Evolutionary conservation across 352 stramenopile genomes (phyloP), one percentile per base, ranked within the genome.

Genomic region (Pseudoperonospora humuli): DNA sequence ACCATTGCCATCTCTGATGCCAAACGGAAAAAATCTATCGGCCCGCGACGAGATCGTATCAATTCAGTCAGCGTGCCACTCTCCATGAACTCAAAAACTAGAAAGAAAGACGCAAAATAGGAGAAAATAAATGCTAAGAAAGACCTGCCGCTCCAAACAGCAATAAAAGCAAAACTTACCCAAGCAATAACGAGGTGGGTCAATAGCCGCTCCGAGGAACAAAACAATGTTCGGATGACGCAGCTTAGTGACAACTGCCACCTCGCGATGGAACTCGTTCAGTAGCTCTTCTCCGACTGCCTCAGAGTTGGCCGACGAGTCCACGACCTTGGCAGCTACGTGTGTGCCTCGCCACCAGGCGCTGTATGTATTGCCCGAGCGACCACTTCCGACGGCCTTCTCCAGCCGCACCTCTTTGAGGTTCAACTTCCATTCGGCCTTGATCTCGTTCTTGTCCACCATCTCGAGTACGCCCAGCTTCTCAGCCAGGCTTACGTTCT

Each of bases 31-130:
- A 90, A 93, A 40, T 93, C 77, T 21, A 93, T 67, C 3, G 76
- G 77, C 1, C 63, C 61, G 27, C 80, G 78, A 32, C 45, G 50
- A 17, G 65, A 66, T 24, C 78, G 75, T 40, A 93, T 90, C n/a
- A 93, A 34, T 25, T 93, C 75, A 3, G 77, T 88, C 32, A 93
- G 54, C 10, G 77, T 86, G n/a, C 77, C 80, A 37, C 87, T 90
- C 41, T 87, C 67, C 80, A 93, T 93, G 32, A 85, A 93, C 54
- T 93, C 77, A 52, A 93, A 93, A 34, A 90, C 76, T 87, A 20
- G 26, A 49, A 17, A 38, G 7, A 43, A 10, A 35, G 24, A 29
- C 5, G 26, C 10, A 17, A 26, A 19, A 24, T 5, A n/a, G n/a
- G n/a, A n/a, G n/a, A n/a, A n/a, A n/a, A n/a, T n/a, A n/a, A n/a